Conservation (phyloP, 2,329 filamentous ascomycete species). For the Coniochaeta sp. region DNA sequence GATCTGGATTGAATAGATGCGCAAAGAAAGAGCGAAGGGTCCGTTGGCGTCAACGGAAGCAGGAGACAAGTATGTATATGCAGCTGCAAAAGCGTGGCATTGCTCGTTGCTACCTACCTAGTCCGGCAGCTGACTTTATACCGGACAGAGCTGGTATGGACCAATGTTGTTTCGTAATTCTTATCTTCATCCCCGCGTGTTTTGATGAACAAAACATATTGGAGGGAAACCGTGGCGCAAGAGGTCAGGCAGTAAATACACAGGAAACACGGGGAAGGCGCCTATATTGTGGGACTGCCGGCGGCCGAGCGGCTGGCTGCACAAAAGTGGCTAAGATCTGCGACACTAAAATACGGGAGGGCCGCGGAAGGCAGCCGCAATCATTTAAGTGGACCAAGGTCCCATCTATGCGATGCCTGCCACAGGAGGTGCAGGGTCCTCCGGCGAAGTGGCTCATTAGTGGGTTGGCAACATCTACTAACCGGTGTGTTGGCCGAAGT, state of each 20-base stretch:
- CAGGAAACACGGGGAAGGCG: too few relatives aligned
- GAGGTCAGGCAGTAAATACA: too few relatives aligned
- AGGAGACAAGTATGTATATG: background rate
- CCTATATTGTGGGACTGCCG: background rate
- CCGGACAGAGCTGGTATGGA: background rate
- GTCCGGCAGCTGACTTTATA: background rate
- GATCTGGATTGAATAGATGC: background rate
- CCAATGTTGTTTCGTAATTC: background rate
- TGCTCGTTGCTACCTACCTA: background rate
- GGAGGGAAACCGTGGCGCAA: background rate
- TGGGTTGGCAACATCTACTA: too few relatives aligned
- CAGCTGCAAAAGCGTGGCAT: too few relatives aligned
- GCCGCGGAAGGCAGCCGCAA: background rate
- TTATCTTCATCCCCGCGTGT: background rate
- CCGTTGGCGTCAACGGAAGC: background rate
- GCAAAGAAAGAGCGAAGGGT: background rate
- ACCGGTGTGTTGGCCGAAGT: too few relatives aligned
- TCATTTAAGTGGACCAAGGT: too few relatives aligned
- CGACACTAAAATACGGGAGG: background rate
- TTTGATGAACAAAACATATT: background rate
- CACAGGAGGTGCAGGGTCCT: too few relatives aligned
- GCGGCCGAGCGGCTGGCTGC: too few relatives aligned
- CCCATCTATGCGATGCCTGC: too few relatives aligned
- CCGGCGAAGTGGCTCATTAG: too few relatives aligned
- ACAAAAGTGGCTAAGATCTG: too few relatives aligned